Base-by-base conservation (phyloP, 2,329 filamentous ascomycete species). In the Ophiognomonia clavigignenti-juglandacearum region DNA sequence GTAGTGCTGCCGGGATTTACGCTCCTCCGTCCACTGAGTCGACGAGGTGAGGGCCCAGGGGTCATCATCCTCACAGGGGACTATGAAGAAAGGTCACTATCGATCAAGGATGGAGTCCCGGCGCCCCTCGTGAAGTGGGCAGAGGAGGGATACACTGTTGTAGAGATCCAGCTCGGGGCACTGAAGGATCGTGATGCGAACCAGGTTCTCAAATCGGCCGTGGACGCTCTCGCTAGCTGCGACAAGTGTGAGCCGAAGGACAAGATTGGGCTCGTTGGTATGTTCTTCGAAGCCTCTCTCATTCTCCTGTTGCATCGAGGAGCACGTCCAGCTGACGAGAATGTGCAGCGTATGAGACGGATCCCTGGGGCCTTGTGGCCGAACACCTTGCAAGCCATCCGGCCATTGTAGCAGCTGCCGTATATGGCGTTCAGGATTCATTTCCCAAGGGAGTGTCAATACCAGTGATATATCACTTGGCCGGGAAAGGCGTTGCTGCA, bases 41-140 rank as follows among this genome's bases (percentile, higher is more conserved):
- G 58, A 38, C 56, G 58, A 19, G 59, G 59, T 8, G 52, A n/a
- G 6, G 60, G 60, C 2, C 60, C 59, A 1, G 56, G 58, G 13
- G 47, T 60, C 19, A 52, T 62, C 43, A 38, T 61, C 20, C 43
- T 57, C 19, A 47, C 57, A 10, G 36, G 50, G 8, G 46, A 29
- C 19, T 20, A 36, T 14, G 43, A 55, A 48, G 47, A 51, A n/a
- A n/a, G n/a, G 24, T 29, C 48, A 26, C 35, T 51, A 6, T 45
- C 41, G 2, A 48, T 52, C 5, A 39, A 27, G 4, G 27, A 48
- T 6, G 52, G 47, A 4, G 47, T 52, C 6, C 50, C 50, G 13
- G 47, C 47, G 8, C 43, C 26, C 1, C 36, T 50, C 10, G 19
- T 50, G n/a, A 52, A 52, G 32, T 52, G 50, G 50, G 50, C 50